Evolutionary conservation across 495 filamentous ascomycete genomes (phyloP).

Genomic region (Tetracladium setigerum): DNA sequence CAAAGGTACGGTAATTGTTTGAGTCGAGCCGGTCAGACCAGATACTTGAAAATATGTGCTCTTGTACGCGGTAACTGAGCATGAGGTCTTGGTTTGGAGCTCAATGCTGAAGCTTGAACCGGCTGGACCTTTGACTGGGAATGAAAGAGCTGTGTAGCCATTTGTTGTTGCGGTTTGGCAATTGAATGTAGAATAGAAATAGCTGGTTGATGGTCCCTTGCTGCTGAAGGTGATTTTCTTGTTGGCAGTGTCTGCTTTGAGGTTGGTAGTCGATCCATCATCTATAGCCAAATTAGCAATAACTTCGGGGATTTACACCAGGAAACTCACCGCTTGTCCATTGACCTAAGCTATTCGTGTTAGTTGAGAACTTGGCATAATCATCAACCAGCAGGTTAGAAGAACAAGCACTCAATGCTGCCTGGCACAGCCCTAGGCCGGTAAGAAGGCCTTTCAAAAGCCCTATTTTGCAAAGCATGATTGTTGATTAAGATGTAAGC

Average conservation of each 20-base stretch:
- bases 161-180: constrained; percentile 38
- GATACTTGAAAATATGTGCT: constrained; percentile 38
- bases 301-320: not conserved
- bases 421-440: not conserved
- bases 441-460: not conserved
- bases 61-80: constrained; percentile 33
- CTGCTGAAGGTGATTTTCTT: constrained; percentile 44
- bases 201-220: constrained; percentile 32
- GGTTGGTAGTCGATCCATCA: constrained; percentile 45
- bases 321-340: constrained; percentile 42
- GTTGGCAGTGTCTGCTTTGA: constrained; percentile 34
- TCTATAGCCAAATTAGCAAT: constrained; percentile 29
- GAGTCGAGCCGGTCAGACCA: constrained; percentile 41
- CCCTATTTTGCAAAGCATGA: constrained; percentile 1
- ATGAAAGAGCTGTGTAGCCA: constrained; percentile 45
- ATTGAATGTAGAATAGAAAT: constrained; percentile 49
- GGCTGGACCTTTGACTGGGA: constrained; percentile 45
- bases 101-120: constrained; percentile 43
- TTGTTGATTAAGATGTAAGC: not conserved
- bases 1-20: constrained; percentile 47
- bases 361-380: constrained; percentile 42
- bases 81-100: constrained; percentile 42
- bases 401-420: constrained; percentile 30
- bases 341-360: constrained; percentile 39
- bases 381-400: constrained; percentile 48